Evolutionary conservation across 495 filamentous ascomycete species (phyloP).

Genomic region (Umbilicaria muhlenbergii): DNA sequence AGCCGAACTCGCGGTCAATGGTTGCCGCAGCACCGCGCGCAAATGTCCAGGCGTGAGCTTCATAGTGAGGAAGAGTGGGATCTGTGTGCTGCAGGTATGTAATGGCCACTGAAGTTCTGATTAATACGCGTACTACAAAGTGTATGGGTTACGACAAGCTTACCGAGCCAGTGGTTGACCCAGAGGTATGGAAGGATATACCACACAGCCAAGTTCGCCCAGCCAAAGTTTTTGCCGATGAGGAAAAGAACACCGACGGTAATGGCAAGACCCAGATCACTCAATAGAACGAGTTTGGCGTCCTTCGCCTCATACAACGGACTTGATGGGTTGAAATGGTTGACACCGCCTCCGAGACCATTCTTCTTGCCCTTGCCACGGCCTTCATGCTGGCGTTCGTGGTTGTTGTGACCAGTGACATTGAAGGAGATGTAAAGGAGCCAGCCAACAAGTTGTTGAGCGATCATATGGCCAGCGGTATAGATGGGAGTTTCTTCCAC

Average conservation of each 20-base stretch:
- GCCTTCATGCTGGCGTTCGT: slow-evolving; percentile 71
- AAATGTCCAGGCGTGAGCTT: slow-evolving; percentile 39
- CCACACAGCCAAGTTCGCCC: slow-evolving; percentile 77
- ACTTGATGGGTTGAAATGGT: slow-evolving; percentile 82
- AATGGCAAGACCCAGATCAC: slow-evolving; percentile 63
- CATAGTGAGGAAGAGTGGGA: slow-evolving; percentile 41
- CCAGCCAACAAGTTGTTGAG: slow-evolving; percentile 86
- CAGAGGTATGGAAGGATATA: slow-evolving; percentile 90
- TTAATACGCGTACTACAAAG: slow-evolving; percentile 16
- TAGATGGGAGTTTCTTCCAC: slow-evolving; percentile 87
- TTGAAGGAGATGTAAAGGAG: slow-evolving; percentile 67
- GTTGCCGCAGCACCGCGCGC: slow-evolving; percentile 41
- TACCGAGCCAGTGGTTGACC: slow-evolving; percentile 88
- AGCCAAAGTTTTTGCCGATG: slow-evolving; percentile 59
- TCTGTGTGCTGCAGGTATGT: slow-evolving; percentile 49
- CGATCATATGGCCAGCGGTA: slow-evolving; percentile 53
- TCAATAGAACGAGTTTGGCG: slow-evolving; percentile 62
- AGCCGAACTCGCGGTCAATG: slow-evolving; percentile 45
- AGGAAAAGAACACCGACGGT: slow-evolving; percentile 39
- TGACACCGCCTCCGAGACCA: slow-evolving; percentile 65
- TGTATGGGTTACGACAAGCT: slow-evolving; percentile 11
- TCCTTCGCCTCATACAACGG: slow-evolving; percentile 89
- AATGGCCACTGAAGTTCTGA: slow-evolving; percentile 38
- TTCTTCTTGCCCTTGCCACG: slow-evolving; percentile 82
- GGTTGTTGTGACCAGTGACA: slow-evolving; percentile 88